Evolutionary conservation across 2,329 filamentous ascomycete genomes (phyloP).

Genomic region (Fusarium sp.): DNA sequence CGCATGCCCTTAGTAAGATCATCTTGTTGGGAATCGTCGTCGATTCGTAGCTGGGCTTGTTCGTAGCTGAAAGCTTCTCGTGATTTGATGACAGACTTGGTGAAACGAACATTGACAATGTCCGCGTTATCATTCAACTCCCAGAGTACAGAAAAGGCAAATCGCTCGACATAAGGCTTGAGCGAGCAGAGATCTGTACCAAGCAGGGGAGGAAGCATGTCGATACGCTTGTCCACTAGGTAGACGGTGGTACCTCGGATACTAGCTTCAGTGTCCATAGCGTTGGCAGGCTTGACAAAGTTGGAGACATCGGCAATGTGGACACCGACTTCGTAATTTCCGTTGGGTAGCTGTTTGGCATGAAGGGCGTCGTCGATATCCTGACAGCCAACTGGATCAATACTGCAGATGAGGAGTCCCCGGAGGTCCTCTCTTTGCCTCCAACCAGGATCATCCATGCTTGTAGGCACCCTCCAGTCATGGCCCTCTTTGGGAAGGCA

Average conservation of each 20-base stretch:
- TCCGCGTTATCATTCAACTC: constrained; percentile 88
- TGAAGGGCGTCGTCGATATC: constrained; percentile 99
- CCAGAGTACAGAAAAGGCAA: constrained; percentile 87
- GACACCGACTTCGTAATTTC: constrained; percentile 95
- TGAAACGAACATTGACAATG: constrained; percentile 86
- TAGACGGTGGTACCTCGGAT: constrained; percentile 97
- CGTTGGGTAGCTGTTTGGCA: constrained; percentile 84
- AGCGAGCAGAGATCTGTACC: constrained; percentile 96
- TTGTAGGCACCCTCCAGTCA: constrained; percentile 90
- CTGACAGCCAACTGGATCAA: constrained; percentile 94
- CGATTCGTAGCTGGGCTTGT: constrained; percentile 91
- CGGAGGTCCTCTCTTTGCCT: constrained; percentile 84
- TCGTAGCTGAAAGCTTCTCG: constrained; percentile 98
- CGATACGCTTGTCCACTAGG: constrained; percentile 97
- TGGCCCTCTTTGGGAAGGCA: constrained; percentile 93
- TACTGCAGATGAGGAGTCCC: constrained; percentile 91
- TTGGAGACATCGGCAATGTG: constrained; percentile 99
- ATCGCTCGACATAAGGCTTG: constrained; percentile 97
- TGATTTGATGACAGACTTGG: constrained; percentile 97
- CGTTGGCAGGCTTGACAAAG: constrained; percentile 96
- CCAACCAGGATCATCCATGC: constrained; percentile 86
- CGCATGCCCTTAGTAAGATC: constrained; percentile 92
- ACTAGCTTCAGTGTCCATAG: constrained; percentile 96
- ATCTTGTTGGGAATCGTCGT: constrained; percentile 87
- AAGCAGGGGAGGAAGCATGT: constrained; percentile 97